Base-by-base conservation (phyloP, 176 grass and related monocot species). In the Musa schizocarpa region DNA sequence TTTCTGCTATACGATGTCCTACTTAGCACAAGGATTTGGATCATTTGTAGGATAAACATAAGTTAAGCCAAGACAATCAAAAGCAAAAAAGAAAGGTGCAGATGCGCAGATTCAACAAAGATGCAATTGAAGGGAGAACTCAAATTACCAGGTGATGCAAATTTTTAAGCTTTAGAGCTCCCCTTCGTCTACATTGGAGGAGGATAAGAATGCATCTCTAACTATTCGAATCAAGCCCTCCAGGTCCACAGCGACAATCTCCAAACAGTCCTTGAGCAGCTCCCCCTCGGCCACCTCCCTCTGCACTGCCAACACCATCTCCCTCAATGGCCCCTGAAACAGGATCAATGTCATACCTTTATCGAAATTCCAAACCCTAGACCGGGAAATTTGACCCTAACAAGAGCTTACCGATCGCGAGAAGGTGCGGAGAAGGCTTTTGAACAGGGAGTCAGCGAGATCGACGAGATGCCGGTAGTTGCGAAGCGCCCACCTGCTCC, bases 231-330 rank as follows among this genome's bases (percentile, higher is more conserved):
- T 76, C 69, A 94, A 81, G 21, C 90, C 90, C 17, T 92, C 82
- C 24, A 99, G 85, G 24, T 99, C 91, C 50, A 74, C 81, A 0
- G 86, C 75, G 57, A 90, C 88, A n/a, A 92, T 76, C 71, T 99
- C 81, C 22, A 94, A 75, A 67, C 88, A 99, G 73, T 99, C 91
- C 83, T 87, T 94, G 11, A 99, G 71, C 71, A 94, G 79, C 51
- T 76, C 86, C 43, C 95, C 91, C 74, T 99, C 95, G 73, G 87
- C 88, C 48, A 88, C 86, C 72, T 99, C 95, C 82, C 84, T 86
- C 77, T 91, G 86, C 56, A 99, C 50, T 69, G 84, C 84, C 86
- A 92, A 81, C 21, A 99, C 24, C 71, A 87, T 79, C 68, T 93
- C 95, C 80, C 88, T 85, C 74, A 92, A 81, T 20, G 95, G 86